Base-by-base conservation (phyloP, 345 rosid genomes). In the Eucalyptus marginata region DNA sequence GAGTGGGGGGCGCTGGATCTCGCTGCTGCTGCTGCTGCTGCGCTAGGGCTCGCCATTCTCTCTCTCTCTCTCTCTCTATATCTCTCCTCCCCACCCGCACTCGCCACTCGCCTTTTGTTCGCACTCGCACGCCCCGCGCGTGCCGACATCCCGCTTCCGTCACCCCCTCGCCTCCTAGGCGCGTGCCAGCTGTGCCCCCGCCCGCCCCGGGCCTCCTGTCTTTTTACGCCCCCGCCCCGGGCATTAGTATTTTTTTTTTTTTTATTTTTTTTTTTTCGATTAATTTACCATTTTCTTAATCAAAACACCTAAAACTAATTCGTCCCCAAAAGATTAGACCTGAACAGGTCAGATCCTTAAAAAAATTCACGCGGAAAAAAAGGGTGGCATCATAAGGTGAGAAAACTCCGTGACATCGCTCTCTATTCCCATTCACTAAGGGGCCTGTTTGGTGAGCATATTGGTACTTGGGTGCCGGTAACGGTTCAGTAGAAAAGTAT, bases 101-200 rank as follows among this genome's bases (percentile, higher is more conserved):
- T 8, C 54, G 56, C 88, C 84, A 87, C 51, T 71, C 83, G 83
- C 47, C 47, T 22, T 20, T 76, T 40, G 47, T 16, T 76, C 29
- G 84, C 84, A 76, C 84, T 76, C 84, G 88, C 90, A 89, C 86
- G 90, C 86, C 87, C 52, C 88, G 90, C 90, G 90, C 90, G 90
- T 89, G 90, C 90, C 90, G 25, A 49, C 36, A 2, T 56, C 62
- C 36, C 76, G 51, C 86, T 66, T n/a, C 80, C 62, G 71, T 47
- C 27, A 22, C n/a, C 47, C 27, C 29, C 52, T 12, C 80, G 7
- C 43, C 49, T 40, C 25, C 44, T 8, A 0, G 86, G 86, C 64
- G 86, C 89, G 86, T 87, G 62, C 89, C 86, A 49, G 46, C 86
- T 52, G 87, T 11, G 47, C 79, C 43, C 56, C 56, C 4, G n/a